Evolutionary conservation across 495 filamentous ascomycete genomes (phyloP).

Genomic region (Penicillium coffeae): DNA sequence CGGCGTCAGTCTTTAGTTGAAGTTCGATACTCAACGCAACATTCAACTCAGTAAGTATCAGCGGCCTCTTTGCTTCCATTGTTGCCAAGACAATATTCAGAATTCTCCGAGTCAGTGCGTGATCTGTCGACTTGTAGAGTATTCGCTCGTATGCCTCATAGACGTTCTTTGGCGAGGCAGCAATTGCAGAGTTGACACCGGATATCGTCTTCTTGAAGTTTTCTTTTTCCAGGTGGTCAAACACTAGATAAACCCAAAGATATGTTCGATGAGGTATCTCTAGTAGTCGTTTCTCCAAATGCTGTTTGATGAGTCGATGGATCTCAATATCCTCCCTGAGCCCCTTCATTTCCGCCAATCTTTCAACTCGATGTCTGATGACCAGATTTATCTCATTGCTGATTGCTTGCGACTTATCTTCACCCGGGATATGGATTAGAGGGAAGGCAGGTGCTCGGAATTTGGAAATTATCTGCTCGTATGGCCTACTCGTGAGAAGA

Average conservation of each 20-base stretch:
- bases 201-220: slow-evolving; percentile 17
- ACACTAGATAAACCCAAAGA: slow-evolving; percentile 41
- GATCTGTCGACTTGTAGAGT: slow-evolving; percentile 21
- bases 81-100: slow-evolving; percentile 36
- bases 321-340: no score
- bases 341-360: slow-evolving; percentile 15
- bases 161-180: slow-evolving; percentile 27
- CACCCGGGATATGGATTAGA: slow-evolving; percentile 6
- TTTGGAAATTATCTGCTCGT: neutral
- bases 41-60: slow-evolving; percentile 40
- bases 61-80: slow-evolving; percentile 30
- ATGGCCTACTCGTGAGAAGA: slow-evolving; percentile 5
- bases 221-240: slow-evolving; percentile 22
- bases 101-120: slow-evolving; percentile 19
- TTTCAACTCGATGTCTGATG: slow-evolving; percentile 27
- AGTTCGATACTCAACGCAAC: slow-evolving; percentile 28
- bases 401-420: slow-evolving; percentile 31
- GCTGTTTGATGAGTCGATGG: slow-evolving; percentile 5
- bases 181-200: slow-evolving; percentile 19
- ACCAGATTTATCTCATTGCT: slow-evolving; percentile 39
- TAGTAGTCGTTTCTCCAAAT: slow-evolving; percentile 19
- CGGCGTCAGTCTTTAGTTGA: no score
- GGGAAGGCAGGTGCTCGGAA: neutral
- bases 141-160: slow-evolving; percentile 41
- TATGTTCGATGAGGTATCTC: slow-evolving; percentile 34